Evolutionary conservation across 2,329 filamentous ascomycete genomes (phyloP), one percentile per base, ranked within the genome.

Genomic region (Trichoderma semiorbis): DNA sequence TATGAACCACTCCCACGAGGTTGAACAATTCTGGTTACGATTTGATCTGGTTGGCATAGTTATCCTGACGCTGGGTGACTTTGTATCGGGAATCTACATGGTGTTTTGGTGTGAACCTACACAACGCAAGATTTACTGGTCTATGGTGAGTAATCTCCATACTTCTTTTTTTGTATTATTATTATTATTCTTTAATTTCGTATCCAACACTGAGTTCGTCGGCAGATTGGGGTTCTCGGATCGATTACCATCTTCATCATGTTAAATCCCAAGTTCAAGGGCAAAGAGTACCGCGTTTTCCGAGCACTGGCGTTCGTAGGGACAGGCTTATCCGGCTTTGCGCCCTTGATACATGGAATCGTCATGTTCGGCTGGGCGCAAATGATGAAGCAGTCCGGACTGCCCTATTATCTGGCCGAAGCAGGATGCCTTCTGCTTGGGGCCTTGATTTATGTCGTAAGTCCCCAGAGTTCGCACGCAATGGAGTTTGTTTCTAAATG

Each of bases 191-290:
- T 24, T 36, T 36, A 18, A 26, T 26, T 24, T 39, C 18, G 3
- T 43, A 24, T 32, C 32, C 16, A 68, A 58, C 3, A 11, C 34
- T 60, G 5, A 57, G 1, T 47, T 43, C 34, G 34, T 16, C 12
- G 24, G 4, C 34, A 68, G 65, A 68, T 68, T 60, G 65, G 53
- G 32, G 11, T 68, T 21, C 65, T 68, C 11, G 65, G 65, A 30
- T 68, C 65, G 11, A 55, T 68, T 24, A 68, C 65, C 65, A 68
- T 68, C 65, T 68, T 68, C 34, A 47, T 68, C 53, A 68, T 68
- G 65, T 11, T 68, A n/a, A 47, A 60, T 32, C 65, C 65, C 53
- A 30, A 47, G 14, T 68, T 68, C 34, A 36, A 68, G 2, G 65
- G 65, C 53, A 30, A 47, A 47, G 58, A 68, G 12, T 68, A 32